phyloP scores from a whole-genome alignment of 1,284 basidiomycete species.

The Marasmius sp. region DNA sequence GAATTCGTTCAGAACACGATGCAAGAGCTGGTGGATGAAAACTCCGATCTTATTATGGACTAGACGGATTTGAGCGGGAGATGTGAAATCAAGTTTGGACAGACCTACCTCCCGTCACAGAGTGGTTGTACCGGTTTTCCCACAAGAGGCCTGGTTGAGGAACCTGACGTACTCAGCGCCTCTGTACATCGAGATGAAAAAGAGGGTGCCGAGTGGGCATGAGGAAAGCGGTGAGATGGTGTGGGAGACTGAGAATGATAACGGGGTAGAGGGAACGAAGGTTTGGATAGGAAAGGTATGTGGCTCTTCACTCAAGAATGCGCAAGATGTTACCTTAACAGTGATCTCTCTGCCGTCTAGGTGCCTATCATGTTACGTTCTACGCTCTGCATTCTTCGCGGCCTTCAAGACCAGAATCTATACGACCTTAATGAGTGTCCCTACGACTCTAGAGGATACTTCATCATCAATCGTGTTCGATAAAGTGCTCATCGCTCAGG shows the following conservation, averaged over 20 bases:
- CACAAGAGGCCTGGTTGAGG: conserved; percentile 92
- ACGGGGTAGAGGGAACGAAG: conserved; percentile 70
- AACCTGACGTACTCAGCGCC: conserved; percentile 97
- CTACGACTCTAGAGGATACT: conserved; percentile 98
- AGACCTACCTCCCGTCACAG: conserved; percentile 95
- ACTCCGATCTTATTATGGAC: conserved; percentile 90
- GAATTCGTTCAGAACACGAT: conserved; percentile 99
- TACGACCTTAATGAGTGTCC: conserved; percentile 97
- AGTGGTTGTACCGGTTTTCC: conserved; percentile 92
- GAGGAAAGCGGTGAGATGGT: conserved; percentile 85
- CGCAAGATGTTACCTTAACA: neutral
- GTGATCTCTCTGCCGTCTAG: conserved; percentile 39
- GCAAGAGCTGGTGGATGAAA: conserved; percentile 99
- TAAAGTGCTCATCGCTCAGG: conserved; percentile 98
- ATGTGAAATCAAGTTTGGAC: conserved; percentile 97
- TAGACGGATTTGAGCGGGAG: conserved; percentile 94
- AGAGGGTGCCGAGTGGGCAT: conserved; percentile 78
- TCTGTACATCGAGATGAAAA: conserved; percentile 95
- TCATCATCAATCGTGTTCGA: conserved; percentile 99
- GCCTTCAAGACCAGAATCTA: conserved; percentile 76
- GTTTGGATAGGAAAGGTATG: conserved; percentile 93
- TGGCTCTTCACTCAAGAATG: neutral
- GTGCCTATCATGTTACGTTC: conserved; percentile 99
- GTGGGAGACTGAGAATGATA: conserved; percentile 80
- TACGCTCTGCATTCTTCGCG: conserved; percentile 90